Conservation (phyloP, 73 alveolate species). For the Paramecium tetraurelia region DNA sequence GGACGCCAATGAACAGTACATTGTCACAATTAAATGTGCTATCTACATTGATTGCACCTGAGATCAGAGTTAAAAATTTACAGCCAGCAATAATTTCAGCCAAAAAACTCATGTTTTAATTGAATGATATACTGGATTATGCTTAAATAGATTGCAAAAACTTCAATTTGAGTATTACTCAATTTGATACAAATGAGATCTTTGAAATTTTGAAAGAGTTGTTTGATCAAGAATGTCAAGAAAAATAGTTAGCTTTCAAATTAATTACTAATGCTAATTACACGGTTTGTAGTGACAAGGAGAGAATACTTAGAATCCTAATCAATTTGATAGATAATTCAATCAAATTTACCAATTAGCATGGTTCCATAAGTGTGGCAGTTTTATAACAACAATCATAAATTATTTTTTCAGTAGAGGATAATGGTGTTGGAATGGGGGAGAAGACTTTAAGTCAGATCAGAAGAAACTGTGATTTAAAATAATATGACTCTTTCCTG, state of each 20-base stretch:
- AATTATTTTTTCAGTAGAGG: background rate
- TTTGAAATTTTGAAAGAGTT: background rate
- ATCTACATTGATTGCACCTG: background rate
- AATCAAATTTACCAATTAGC: background rate
- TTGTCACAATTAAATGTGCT: background rate
- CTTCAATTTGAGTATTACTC: background rate
- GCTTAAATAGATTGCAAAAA: conserved; percentile 2
- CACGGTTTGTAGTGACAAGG: background rate
- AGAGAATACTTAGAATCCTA: background rate
- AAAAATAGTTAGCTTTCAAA: background rate
- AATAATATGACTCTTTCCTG: background rate
- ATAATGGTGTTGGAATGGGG: conserved; percentile 9
- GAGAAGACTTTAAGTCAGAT: background rate
- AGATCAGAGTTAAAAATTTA: background rate
- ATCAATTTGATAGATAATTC: conserved; percentile 21
- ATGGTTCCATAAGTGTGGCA: background rate
- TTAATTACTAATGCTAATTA: background rate
- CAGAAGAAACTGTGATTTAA: background rate
- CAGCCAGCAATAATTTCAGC: conserved; percentile 13
- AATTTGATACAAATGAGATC: background rate
- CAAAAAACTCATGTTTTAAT: background rate
- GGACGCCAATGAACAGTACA: conserved; percentile 16
- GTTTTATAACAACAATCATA: background rate
- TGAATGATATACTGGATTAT: background rate
- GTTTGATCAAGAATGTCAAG: background rate